A percentile compares a stretch with the other conserved stretches of the same genome.
These are phyloP conservation scores for Cladosporium sp. DNA, from an alignment of 2,329 filamentous ascomycete genomes.

Conservation along the genomic window DNA sequence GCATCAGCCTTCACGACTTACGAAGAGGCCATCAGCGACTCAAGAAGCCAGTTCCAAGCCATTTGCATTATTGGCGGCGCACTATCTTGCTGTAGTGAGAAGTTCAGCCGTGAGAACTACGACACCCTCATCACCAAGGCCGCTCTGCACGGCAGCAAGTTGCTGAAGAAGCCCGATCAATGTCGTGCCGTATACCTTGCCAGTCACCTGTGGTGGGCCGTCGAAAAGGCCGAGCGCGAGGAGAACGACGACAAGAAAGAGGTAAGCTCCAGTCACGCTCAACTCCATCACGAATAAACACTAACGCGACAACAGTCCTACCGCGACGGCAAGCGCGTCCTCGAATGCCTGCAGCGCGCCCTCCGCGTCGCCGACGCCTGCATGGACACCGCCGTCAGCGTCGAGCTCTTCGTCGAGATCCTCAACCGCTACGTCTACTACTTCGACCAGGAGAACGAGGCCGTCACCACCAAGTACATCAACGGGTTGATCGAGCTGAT, in stretches of 20 bases:
- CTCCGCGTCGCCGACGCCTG: conserved; percentile 95
- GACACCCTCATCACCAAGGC: conserved; percentile 98
- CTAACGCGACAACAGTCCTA: conserved; percentile 67
- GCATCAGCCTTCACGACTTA: conserved; percentile 98
- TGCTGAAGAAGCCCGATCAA: conserved; percentile 96
- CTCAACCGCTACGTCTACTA: conserved; percentile 98
- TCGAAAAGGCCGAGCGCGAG: conserved; percentile 81
- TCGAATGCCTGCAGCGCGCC: conserved; percentile 93
- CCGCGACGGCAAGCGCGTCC: conserved; percentile 92
- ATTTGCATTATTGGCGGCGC: conserved; percentile 91
- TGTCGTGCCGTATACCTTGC: conserved; percentile 95
- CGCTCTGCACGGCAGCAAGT: conserved; percentile 91
- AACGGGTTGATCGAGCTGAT: conserved; percentile 98
- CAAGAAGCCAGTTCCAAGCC: conserved; percentile 94
- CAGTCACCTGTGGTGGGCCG: conserved; percentile 97
- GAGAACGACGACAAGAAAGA: conserved; percentile 34
- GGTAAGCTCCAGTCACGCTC: conserved; percentile 21
- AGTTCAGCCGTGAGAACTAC: conserved; percentile 93
- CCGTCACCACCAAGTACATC: conserved; percentile 95
- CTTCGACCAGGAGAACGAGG: conserved; percentile 98
- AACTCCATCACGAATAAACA: background rate
- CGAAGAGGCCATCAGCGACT: conserved; percentile 93
- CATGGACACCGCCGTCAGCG: conserved; percentile 96
- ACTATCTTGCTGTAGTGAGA: conserved; percentile 78
- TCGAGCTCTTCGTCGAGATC: conserved; percentile 98